Evolutionary conservation across 768 basidiomycete genomes (phyloP), one percentile per base, ranked within the genome.

Genomic region (Holtermanniella nyarrowii): DNA sequence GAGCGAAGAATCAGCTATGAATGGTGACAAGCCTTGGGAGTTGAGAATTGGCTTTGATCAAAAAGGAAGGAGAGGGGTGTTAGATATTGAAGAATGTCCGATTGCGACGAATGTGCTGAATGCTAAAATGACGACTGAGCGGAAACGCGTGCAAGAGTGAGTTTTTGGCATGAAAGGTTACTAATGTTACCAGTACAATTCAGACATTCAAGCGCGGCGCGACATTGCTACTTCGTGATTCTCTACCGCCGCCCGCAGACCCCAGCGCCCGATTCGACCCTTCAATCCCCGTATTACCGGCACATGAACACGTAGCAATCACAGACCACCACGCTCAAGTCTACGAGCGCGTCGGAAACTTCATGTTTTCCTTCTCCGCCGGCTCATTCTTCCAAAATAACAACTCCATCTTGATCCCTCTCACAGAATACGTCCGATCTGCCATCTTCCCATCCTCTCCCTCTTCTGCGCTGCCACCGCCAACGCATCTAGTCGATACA

Each of bases 371-470:
- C 13, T 73, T 73, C 56, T 55, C 68, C 2, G 70, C 72, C n/a
- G 82, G 85, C 44, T 85, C 87, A 3, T 99, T 97, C 77, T 97
- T 97, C 79, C 93, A 99, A 67, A 96, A 96, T 76, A 99, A 99
- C 78, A 91, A 93, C 66, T 82, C 86, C 5, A 85, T 93, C 37
- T 79, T 97, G 24, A 77, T 82, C 4, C 82, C 87, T 0, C 78
- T 99, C 46, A 85, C 86, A n/a, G 67, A 79, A 54, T 88, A 91
- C 73, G 88, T 93, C 49, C 77, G 78, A 42, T 78, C 83, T 42
- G 68, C 65, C n/a, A 61, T 65, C 37, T 63, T 61, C 61, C 71
- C 65, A 0, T 21, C 58, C 20, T 5, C 26, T 4, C 46, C 48
- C 12, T 21, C 48, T 11, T 16, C 50, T 4, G 26, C 48, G 18